A percentile compares a stretch with the other conserved stretches of the same genome.
Conservation (phyloP, 2,329 filamentous ascomycete species). For the Sporothrix dimorphospora region DNA sequence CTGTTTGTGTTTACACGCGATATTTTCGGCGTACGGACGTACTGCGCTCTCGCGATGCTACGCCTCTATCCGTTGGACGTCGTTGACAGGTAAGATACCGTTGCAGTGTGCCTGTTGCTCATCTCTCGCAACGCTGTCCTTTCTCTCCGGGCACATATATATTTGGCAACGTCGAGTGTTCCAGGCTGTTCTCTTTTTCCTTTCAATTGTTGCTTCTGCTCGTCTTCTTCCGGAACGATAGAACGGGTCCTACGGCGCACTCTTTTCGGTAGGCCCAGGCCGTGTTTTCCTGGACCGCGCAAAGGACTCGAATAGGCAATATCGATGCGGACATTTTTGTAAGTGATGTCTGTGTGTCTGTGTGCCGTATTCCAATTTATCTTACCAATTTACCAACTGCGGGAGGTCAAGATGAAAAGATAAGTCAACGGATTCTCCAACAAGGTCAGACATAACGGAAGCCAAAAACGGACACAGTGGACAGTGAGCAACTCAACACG, state of each 20-base stretch:
- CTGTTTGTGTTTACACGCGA: neutral
- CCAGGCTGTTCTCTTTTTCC: neutral
- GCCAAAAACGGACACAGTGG: neutral
- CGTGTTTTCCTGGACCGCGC: neutral
- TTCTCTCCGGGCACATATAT: neutral
- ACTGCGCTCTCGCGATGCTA: neutral
- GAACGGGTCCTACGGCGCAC: neutral
- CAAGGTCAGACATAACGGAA: no score
- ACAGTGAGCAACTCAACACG: neutral
- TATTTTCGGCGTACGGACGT: neutral
- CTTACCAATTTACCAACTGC: neutral
- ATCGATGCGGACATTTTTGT: neutral
- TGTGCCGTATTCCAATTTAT: neutral
- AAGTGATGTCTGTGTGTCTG: neutral
- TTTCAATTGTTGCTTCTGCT: conserved; percentile 3
- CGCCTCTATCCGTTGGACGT: neutral
- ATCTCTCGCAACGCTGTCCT: neutral
- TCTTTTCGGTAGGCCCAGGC: conserved; percentile 7
- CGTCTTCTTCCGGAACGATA: neutral
- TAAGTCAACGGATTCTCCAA: neutral
- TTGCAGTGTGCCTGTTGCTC: neutral
- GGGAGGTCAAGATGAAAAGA: neutral
- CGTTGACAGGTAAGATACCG: neutral
- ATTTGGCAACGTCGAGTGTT: neutral
- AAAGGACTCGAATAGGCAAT: neutral